Conservation (phyloP, 1,284 basidiomycete species). For the Cutaneotrichosporon spelunceum region DNA sequence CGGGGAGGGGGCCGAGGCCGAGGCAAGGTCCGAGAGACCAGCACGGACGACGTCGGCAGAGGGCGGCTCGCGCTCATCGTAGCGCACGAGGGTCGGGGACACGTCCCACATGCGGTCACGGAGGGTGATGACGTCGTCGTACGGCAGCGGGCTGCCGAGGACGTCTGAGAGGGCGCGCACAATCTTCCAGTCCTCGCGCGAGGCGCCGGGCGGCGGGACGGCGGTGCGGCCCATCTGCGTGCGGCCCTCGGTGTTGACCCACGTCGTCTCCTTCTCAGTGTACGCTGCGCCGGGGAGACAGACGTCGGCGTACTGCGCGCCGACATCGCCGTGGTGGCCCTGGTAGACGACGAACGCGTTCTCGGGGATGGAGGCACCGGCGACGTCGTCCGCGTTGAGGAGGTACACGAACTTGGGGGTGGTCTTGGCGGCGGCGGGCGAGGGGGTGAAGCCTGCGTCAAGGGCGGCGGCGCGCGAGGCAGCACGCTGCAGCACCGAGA, state of each 20-base stretch:
- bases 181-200: conserved; percentile 99
- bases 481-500: conserved; percentile 82
- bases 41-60: conserved; percentile 66
- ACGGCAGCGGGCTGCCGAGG: conserved; percentile 73
- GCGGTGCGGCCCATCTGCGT: conserved; percentile 87
- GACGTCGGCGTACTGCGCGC: conserved; percentile 94
- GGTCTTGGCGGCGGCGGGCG: conserved; percentile 67
- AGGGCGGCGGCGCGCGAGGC: conserved; percentile 94
- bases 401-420: conserved; percentile 96
- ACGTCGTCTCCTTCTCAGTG: conserved; percentile 92
- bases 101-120: conserved; percentile 97
- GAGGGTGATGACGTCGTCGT: conserved; percentile 82
- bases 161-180: conserved; percentile 93
- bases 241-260: conserved; percentile 97
- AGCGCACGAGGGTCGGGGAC: conserved; percentile 83
- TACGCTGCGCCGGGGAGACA: conserved; percentile 90
- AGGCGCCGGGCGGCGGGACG: conserved; percentile 90
- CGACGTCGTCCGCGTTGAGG: conserved; percentile 91
- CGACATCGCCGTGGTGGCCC: conserved; percentile 96
- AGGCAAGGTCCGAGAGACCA: conserved; percentile 66
- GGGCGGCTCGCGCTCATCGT: conserved; percentile 78
- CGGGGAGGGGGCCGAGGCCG: conserved; percentile 50
- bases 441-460: conserved; percentile 88
- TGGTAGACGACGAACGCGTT: conserved; percentile 99
- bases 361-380: conserved; percentile 83